Evolutionary conservation across 768 basidiomycete genomes (phyloP).

Genomic region (Phylloporus rhodoxanthus): DNA sequence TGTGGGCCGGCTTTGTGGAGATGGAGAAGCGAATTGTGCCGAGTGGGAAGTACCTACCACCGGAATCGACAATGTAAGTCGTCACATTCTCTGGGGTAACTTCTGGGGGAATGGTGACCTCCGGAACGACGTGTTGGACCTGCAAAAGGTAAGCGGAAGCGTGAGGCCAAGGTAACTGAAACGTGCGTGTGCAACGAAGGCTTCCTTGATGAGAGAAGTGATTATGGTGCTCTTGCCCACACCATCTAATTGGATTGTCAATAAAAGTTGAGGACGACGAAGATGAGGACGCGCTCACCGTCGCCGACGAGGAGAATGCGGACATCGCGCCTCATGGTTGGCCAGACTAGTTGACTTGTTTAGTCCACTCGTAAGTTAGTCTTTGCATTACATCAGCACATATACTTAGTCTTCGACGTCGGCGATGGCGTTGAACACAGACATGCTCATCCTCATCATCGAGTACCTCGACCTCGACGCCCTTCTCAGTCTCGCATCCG

Average conservation of each 20-base stretch:
- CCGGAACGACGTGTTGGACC: slow-evolving; percentile 94
- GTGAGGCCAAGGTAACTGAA: background rate
- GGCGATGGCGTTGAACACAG: slow-evolving; percentile 38
- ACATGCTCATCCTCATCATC: slow-evolving; percentile 52
- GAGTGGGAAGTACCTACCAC: slow-evolving; percentile 50
- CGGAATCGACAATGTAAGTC: slow-evolving; percentile 96
- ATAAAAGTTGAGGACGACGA: background rate
- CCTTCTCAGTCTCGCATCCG: slow-evolving; percentile 30
- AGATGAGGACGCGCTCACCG: slow-evolving; percentile 45
- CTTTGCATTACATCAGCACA: slow-evolving; percentile 7
- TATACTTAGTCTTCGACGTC: too few species aligned
- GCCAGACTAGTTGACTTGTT: slow-evolving; percentile 13
- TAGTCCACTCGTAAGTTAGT: background rate
- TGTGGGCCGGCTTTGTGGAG: slow-evolving; percentile 64
- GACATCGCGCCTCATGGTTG: slow-evolving; percentile 81
- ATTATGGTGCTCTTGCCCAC: slow-evolving; percentile 98
- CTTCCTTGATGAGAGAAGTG: slow-evolving; percentile 94
- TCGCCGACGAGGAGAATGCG: slow-evolving; percentile 92
- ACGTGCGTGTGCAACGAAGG: slow-evolving; percentile 81
- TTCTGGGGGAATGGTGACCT: slow-evolving; percentile 96
- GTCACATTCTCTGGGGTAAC: slow-evolving; percentile 97
- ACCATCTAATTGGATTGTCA: slow-evolving; percentile 56
- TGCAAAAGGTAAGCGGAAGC: slow-evolving; percentile 27
- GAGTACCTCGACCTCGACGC: slow-evolving; percentile 40
- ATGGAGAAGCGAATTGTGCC: slow-evolving; percentile 4